Conservation (phyloP, 805 yeast species). For the Kluyveromyces lactis region DNA sequence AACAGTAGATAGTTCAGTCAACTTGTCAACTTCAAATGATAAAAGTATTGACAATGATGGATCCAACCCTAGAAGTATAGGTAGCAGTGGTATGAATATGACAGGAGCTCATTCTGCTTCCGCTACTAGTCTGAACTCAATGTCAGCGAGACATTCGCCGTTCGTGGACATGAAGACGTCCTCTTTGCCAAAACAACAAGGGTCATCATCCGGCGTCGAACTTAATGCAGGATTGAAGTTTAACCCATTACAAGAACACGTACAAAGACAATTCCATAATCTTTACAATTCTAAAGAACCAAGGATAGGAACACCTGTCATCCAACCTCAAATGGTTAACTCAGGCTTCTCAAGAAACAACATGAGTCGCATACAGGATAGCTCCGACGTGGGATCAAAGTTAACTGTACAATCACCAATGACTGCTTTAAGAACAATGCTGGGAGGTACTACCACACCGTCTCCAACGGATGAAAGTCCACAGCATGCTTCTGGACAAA, state of each 20-base stretch:
- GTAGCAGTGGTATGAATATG: too few species aligned
- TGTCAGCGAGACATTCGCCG: constrained; percentile 1
- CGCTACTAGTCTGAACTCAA: background rate
- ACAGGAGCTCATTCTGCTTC: background rate
- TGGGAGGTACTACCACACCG: constrained; percentile 3
- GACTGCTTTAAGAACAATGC: constrained; percentile 3
- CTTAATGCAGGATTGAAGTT: constrained; percentile 10
- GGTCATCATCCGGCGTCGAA: background rate
- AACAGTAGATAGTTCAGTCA: too few species aligned
- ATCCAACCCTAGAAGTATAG: too few species aligned
- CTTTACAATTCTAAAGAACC: constrained; percentile 11
- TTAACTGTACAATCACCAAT: background rate
- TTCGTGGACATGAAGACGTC: background rate
- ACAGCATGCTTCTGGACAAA: constrained; percentile 11
- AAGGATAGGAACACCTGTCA: constrained; percentile 3
- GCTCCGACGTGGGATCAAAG: constrained; percentile 1
- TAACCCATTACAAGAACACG: constrained; percentile 21
- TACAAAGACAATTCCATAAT: constrained; percentile 21
- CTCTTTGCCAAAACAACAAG: background rate
- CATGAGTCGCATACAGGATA: background rate
- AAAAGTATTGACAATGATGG: too few species aligned
- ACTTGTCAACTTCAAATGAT: too few species aligned
- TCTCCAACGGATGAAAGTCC: constrained; percentile 14
- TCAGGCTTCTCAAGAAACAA: constrained; percentile 2
- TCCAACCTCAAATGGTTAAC: constrained; percentile 4